phyloP scores from a whole-genome alignment of 2,329 filamentous ascomycete genomes.

The Aureobasidium namibiae region DNA sequence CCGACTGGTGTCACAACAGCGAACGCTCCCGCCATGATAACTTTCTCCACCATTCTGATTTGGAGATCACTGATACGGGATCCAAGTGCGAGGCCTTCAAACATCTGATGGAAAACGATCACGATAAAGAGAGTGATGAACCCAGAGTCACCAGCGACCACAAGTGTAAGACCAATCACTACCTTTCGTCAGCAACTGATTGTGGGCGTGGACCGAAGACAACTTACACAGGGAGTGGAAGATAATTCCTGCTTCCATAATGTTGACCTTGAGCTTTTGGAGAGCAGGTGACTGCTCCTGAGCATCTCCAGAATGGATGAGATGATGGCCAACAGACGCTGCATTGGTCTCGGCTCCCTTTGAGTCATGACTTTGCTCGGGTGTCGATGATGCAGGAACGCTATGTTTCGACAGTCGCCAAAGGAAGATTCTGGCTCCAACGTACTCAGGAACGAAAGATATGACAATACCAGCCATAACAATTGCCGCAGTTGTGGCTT shows the following conservation, averaged over 20 bases:
- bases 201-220: not conserved
- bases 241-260: conserved; percentile 65
- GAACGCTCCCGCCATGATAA: conserved; percentile 55
- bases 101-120: conserved; percentile 71
- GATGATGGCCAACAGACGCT: not conserved
- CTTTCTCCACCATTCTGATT: conserved; percentile 38
- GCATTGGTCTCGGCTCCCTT: not conserved
- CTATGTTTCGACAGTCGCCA: conserved; percentile 1
- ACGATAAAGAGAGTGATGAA: conserved; percentile 50
- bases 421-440: conserved; percentile 51
- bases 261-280: conserved; percentile 48
- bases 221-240: conserved; percentile 62
- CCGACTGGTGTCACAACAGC: conserved; percentile 66
- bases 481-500: conserved; percentile 61
- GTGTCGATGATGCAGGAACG: not conserved
- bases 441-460: conserved; percentile 63
- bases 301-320: not conserved
- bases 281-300: not conserved
- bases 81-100: conserved; percentile 68
- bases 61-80: conserved; percentile 58
- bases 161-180: conserved; percentile 58
- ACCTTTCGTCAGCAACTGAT: not conserved
- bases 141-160: conserved; percentile 43
- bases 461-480: conserved; percentile 67
- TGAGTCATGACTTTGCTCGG: not conserved